Base-by-base conservation (phyloP, 345 rosid genomes). In the Hypericum perforatum region DNA sequence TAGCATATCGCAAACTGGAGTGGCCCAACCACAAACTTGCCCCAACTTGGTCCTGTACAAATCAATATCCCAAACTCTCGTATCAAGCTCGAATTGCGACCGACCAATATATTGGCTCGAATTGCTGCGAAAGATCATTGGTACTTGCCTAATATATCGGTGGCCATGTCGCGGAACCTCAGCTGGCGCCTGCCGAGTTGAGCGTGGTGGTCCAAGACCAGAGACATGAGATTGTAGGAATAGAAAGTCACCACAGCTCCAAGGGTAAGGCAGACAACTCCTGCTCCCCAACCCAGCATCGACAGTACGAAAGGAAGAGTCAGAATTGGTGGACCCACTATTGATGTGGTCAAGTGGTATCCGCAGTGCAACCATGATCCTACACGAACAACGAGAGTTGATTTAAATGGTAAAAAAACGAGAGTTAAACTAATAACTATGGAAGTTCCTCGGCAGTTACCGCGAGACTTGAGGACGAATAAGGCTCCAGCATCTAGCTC, bases 321-420 rank as follows among this genome's bases (percentile, higher is more conserved):
- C 9, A 74, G 41, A 12, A 74, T 58, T 32, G 59, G 67, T 3
- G 75, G 73, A 0, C 67, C 63, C 50, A 74, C 78, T 10, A 67
- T 74, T 5, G 75, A 70, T 2, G 75, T 70, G 11, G 75, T 67
- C 68, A 74, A 45, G 58, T 74, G 78, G 38, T 66, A 74, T 11
- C 78, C 78, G 22, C 73, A 61, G 39, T 74, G 75, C 58, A 66
- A 42, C 75, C 78, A 74, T 2, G 75, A 57, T 5, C 78, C 78
- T 67, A 52, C 48, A 11, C 12, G 11, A 9, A 44, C 48, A 9
- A 8, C 1, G 32, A 22, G 32, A 22, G 32, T 22, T 22, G 32
- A 22, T 22, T 22, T 4, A 4, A 22, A 4, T 4, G 32, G 32
- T 22, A 22, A 22, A 4, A 22, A 22, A 22, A 1, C 32, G 32